Percentiles rank a stretch among this genome's conserved stretches.
Conservation (phyloP, 2,329 filamentous ascomycete genomes). For the Clonostachys chloroleuca region DNA sequence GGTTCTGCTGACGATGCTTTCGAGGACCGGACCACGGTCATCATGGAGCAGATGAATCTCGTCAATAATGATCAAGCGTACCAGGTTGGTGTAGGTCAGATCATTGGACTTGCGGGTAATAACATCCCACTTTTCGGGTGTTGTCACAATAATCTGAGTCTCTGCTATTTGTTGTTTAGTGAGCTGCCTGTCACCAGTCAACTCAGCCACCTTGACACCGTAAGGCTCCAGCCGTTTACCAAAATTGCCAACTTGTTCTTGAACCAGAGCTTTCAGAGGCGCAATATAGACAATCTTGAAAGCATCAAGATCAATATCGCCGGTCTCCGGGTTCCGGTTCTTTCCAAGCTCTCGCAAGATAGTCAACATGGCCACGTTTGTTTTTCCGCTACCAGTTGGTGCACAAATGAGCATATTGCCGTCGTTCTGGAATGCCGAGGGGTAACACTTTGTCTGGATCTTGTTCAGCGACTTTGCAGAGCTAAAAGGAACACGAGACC, state of each 20-base stretch:
- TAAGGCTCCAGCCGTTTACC: conserved; percentile 86
- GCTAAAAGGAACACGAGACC: conserved; percentile 84
- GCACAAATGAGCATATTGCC: conserved; percentile 98
- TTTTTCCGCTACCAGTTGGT: conserved; percentile 95
- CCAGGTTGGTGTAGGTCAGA: conserved; percentile 94
- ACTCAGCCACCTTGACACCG: conserved; percentile 87
- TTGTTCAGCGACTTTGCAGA: conserved; percentile 85
- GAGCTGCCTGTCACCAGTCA: conserved; percentile 95
- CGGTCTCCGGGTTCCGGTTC: conserved; percentile 80
- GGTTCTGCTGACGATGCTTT: conserved; percentile 93
- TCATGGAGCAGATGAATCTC: conserved; percentile 98
- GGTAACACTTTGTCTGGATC: conserved; percentile 91
- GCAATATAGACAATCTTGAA: conserved; percentile 99
- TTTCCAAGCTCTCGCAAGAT: conserved; percentile 97
- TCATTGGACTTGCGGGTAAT: conserved; percentile 98
- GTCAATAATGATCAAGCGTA: conserved; percentile 92
- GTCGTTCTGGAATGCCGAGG: conserved; percentile 86
- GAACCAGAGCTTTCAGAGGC: conserved; percentile 89
- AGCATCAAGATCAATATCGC: conserved; percentile 90
- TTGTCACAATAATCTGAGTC: conserved; percentile 97
- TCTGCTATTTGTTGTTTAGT: conserved; percentile 98
- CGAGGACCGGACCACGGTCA: conserved; percentile 91
- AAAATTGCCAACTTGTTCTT: conserved; percentile 98
- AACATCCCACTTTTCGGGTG: conserved; percentile 98
- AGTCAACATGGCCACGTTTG: conserved; percentile 95